These are phyloP conservation scores for Pythium pyrilobum DNA, from an alignment of 352 stramenopile species.

Conservation along the genomic window DNA sequence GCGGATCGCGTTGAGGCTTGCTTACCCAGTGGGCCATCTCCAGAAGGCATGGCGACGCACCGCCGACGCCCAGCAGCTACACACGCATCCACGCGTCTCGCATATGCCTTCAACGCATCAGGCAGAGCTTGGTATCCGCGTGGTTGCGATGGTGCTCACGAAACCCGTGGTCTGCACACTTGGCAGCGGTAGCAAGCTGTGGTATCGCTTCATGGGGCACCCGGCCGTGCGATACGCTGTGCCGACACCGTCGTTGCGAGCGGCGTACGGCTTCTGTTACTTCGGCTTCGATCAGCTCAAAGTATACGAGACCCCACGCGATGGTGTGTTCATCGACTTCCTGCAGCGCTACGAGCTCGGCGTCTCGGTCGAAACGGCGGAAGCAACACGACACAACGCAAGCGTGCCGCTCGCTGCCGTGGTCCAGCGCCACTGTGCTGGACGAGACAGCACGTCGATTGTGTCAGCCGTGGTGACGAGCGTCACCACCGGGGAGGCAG, in stretches of 20 bases:
- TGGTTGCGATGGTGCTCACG: not conserved
- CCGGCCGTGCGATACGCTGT: not conserved
- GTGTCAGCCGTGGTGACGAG: not conserved
- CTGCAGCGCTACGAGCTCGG: conserved; percentile 4
- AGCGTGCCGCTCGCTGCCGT: too few species aligned
- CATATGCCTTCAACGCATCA: not conserved
- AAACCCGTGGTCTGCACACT: not conserved
- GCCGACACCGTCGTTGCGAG: not conserved
- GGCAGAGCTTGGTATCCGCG: not conserved
- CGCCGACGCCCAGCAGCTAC: not conserved
- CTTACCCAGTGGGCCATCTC: not conserved
- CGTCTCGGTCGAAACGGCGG: not conserved
- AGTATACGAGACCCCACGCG: not conserved
- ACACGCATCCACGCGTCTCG: not conserved
- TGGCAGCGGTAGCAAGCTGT: not conserved
- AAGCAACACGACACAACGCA: too few species aligned
- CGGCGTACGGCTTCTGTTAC: not conserved
- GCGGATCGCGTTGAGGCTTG: conserved; percentile 8
- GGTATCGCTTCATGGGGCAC: conserved; percentile 17
- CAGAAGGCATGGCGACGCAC: not conserved
- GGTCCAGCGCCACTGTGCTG: too few species aligned
- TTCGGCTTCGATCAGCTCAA: not conserved
- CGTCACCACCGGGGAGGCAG: not conserved
- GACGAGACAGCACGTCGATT: too few species aligned
- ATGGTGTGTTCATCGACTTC: conserved; percentile 1